These are phyloP conservation scores for Stagonosporopsis rhizophila DNA, from an alignment of 2,329 filamentous ascomycete genomes.

Conservation along the genomic window DNA sequence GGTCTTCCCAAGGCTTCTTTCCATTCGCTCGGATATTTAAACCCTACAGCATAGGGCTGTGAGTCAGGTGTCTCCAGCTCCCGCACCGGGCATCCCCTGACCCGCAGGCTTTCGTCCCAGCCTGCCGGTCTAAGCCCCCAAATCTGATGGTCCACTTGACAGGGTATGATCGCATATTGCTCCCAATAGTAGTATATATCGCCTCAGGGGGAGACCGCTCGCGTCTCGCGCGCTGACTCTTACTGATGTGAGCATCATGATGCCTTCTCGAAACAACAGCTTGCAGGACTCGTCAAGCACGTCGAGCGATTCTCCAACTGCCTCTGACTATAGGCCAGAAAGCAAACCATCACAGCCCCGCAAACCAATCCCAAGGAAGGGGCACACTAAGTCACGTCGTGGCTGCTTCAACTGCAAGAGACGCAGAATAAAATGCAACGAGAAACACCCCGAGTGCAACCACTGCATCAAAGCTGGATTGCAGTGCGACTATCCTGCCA, in stretches of 20 bases:
- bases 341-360: conserved; percentile 36
- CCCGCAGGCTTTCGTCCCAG: conserved; percentile 32
- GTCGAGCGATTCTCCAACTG: conserved; percentile 43
- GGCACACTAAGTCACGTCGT: conserved; percentile 70
- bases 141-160: conserved; percentile 23
- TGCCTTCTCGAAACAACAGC: conserved; percentile 30
- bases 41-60: conserved; percentile 37
- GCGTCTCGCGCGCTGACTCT: conserved; percentile 25
- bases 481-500: conserved; percentile 67
- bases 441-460: conserved; percentile 67
- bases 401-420: conserved; percentile 74
- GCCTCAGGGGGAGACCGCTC: conserved; percentile 27
- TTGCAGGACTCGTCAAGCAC: conserved; percentile 35
- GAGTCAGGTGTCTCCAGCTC: conserved; percentile 38
- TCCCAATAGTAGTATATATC: conserved; percentile 38
- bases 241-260: conserved; percentile 24
- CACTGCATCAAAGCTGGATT: conserved; percentile 69
- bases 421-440: conserved; percentile 73
- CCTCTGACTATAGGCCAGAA: conserved; percentile 29
- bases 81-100: conserved; percentile 36
- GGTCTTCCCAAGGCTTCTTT: conserved; percentile 9
- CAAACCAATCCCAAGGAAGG: conserved; percentile 56
- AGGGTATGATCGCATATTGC: conserved; percentile 17
- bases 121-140: conserved; percentile 42
- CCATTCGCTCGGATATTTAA: conserved; percentile 30